Base-by-base conservation (phyloP, 768 basidiomycete species). In the Cyclocybe aegerita region DNA sequence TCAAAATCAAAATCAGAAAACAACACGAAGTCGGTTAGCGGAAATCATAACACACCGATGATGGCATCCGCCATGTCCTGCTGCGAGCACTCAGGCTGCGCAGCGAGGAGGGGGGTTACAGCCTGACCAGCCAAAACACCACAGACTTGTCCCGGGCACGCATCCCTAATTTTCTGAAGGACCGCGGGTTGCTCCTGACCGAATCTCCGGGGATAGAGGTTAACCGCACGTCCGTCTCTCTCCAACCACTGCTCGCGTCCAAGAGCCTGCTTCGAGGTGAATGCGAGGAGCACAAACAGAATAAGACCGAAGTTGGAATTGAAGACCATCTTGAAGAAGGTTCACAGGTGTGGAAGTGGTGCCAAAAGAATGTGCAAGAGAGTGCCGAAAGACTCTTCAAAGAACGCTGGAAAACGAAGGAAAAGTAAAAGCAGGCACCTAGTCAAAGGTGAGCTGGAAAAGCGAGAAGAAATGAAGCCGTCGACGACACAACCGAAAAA, bases 11-110 rank as follows among this genome's bases (percentile, higher is more conserved):
- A 23, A 17, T 17, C 37, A 16, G 38, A 37, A 6, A 37, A 42
- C 35, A 10, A 15, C 42, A 16, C 29, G 4, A 44, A 2, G 33
- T n/a, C 23, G 12, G 7, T 23, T 23, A 23, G 4, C 17, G 5
- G 16, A 38, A n/a, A 43, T 9, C 11, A 37, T 36, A 5, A 49
- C 73, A 32, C 62, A 80, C 80, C 76, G 52, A 82, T 82, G 59
- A 82, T 82, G 10, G 67, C 50, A 57, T 83, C 82, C 0, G 80
- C 80, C 65, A 78, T 62, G 58, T 82, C 80, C 58, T 82, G 82
- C 56, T 82, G 80, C 3, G 78, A 69, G 60, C 80, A 82, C 60
- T 79, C 77, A 16, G 68, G 71, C 59, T 77, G 74, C 23, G 68
- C 73, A 43, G 80, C 80, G 15, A 82, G 69, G 30, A 83, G 72